Evolutionary conservation across 2,329 filamentous ascomycete species (phyloP).

Genomic region (Claviceps sorghi): DNA sequence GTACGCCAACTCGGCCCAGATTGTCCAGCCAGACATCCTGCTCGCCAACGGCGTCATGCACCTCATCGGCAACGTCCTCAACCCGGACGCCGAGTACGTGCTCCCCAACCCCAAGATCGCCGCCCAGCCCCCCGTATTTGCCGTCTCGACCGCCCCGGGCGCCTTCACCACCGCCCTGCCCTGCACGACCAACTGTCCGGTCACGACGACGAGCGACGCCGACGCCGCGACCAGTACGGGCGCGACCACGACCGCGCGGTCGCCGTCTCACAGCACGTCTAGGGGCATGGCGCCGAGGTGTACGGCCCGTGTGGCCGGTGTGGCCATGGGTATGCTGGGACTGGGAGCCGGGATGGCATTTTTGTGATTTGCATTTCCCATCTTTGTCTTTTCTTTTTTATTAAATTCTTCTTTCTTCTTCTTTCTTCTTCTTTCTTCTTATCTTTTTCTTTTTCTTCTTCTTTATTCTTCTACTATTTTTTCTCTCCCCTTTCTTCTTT

Average conservation of each 20-base stretch:
- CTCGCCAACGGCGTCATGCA: slow-evolving; percentile 44
- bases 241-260: slow-evolving; percentile 9
- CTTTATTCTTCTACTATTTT: too few species aligned
- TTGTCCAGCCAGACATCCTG: slow-evolving; percentile 38
- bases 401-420: too few species aligned
- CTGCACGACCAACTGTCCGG: slow-evolving; percentile 25
- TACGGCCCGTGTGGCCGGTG: slow-evolving; percentile 15
- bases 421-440: background rate
- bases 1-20: slow-evolving; percentile 38
- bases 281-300: slow-evolving; percentile 10
- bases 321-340: slow-evolving; percentile 16
- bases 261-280: slow-evolving; percentile 11
- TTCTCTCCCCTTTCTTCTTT: too few species aligned
- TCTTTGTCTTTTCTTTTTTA: too few species aligned
- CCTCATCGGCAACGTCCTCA: slow-evolving; percentile 39
- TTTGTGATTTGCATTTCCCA: too few species aligned
- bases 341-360: slow-evolving; percentile 17
- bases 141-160: slow-evolving; percentile 29
- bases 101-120: slow-evolving; percentile 22
- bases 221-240: slow-evolving; percentile 8
- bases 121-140: slow-evolving; percentile 38
- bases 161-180: slow-evolving; percentile 30
- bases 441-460: background rate
- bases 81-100: slow-evolving; percentile 22
- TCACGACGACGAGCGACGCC: slow-evolving; percentile 15